A percentile compares a stretch with the other conserved stretches of the same genome.
Evolutionary conservation across 257 asterid species (phyloP).

Genomic region (Lycium ferocissimum): DNA sequence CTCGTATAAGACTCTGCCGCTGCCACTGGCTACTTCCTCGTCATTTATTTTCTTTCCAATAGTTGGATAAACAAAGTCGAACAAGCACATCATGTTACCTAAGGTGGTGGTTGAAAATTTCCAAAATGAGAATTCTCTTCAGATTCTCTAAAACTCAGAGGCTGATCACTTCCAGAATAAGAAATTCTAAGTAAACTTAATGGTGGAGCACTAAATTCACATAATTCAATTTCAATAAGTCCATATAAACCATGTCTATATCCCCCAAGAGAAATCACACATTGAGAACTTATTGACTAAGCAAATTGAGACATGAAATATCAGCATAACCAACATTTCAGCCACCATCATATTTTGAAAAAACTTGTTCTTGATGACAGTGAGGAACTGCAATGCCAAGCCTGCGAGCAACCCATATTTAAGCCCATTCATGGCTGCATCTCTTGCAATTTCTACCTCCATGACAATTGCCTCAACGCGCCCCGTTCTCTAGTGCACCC

Average conservation of each 20-base stretch:
- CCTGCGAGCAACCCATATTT: constrained; percentile 29
- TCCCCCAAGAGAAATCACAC: background rate
- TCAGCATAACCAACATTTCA: constrained; percentile 43
- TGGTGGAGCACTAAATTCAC: background rate
- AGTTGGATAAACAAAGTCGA: too few species aligned
- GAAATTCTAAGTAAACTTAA: background rate
- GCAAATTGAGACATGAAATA: constrained; percentile 30
- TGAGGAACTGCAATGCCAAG: constrained; percentile 40
- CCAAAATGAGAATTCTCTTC: background rate
- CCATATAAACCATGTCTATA: background rate
- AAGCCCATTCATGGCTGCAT: constrained; percentile 47
- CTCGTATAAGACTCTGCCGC: too few species aligned
- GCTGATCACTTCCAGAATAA: constrained; percentile 1
- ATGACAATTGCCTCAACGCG: constrained; percentile 39
- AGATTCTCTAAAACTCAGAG: background rate
- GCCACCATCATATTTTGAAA: constrained; percentile 46
- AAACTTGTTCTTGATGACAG: constrained; percentile 35
- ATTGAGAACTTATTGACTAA: background rate
- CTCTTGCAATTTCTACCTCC: constrained; percentile 45
- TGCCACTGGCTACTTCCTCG: too few species aligned
- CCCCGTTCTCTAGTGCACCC: constrained; percentile 50
- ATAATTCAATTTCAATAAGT: background rate
- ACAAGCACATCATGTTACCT: too few species aligned
- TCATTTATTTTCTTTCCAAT: too few species aligned
- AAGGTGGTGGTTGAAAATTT: too few species aligned